A percentile compares a stretch with the other conserved stretches of the same genome.
phyloP scores from a whole-genome alignment of 148 eudicot genomes.

The Camellia granthamiana region DNA sequence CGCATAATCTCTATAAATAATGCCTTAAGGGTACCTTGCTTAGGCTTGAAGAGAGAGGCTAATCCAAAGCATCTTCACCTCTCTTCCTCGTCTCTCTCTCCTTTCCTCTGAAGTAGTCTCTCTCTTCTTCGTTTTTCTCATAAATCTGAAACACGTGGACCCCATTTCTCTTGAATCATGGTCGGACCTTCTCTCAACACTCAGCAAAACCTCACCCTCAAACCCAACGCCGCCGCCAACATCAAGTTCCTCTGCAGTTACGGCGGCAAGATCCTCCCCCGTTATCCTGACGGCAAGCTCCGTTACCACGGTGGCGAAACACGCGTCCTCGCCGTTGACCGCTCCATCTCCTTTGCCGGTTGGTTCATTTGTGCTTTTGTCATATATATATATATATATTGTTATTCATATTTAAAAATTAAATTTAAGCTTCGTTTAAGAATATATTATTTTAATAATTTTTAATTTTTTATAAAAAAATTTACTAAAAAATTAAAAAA shows the following conservation, averaged over 20 bases:
- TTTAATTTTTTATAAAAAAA: too few species aligned
- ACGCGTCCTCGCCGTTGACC: slow-evolving; percentile 65
- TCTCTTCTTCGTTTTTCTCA: background rate
- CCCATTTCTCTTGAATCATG: background rate
- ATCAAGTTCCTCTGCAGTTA: slow-evolving; percentile 81
- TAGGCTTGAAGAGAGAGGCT: slow-evolving; percentile 18
- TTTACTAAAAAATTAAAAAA: too few species aligned
- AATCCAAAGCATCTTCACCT: background rate
- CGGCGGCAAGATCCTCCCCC: slow-evolving; percentile 85
- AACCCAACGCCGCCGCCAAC: slow-evolving; percentile 19
- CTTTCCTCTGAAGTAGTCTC: background rate
- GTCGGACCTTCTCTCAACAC: slow-evolving; percentile 10
- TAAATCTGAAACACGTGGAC: background rate
- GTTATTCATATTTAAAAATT: too few species aligned
- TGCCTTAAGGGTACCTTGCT: background rate
- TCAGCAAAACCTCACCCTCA: background rate
- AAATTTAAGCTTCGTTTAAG: too few species aligned
- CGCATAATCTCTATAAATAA: slow-evolving; percentile 9
- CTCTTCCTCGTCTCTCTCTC: background rate
- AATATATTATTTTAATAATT: too few species aligned
- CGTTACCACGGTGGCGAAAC: slow-evolving; percentile 88
- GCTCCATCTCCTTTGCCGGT: slow-evolving; percentile 68
- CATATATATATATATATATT: background rate
- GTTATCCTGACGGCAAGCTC: slow-evolving; percentile 73
- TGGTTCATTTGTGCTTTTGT: slow-evolving; percentile 5